phyloP scores from a whole-genome alignment of 2,329 filamentous ascomycete genomes.

The Gaeumannomyces tritici region DNA sequence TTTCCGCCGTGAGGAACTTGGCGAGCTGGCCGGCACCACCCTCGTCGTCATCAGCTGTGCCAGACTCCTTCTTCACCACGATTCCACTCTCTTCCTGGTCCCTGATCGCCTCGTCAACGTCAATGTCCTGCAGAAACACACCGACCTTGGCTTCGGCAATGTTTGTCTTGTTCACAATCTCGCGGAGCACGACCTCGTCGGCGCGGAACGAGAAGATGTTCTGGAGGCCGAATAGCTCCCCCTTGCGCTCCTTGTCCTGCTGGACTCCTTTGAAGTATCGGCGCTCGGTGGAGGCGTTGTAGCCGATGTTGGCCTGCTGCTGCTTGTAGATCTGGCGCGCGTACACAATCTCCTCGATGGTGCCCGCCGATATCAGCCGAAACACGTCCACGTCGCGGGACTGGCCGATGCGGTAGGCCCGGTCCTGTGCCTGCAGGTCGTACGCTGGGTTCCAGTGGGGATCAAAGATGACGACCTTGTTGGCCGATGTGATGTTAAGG shows the following conservation, averaged over 20 bases:
- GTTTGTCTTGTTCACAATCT: constrained; percentile 98
- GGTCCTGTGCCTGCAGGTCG: constrained; percentile 91
- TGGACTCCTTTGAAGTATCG: constrained; percentile 95
- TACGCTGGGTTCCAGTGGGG: constrained; percentile 97
- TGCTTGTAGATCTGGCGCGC: constrained; percentile 98
- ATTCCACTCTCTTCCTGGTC: constrained; percentile 45
- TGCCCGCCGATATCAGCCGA: constrained; percentile 79
- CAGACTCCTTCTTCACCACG: constrained; percentile 32
- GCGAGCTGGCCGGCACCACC: constrained; percentile 67
- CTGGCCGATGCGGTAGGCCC: constrained; percentile 93
- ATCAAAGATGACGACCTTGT: constrained; percentile 95
- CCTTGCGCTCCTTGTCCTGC: constrained; percentile 70
- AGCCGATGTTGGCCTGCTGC: constrained; percentile 95
- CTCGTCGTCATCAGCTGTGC: constrained; percentile 44
- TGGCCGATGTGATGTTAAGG: constrained; percentile 92
- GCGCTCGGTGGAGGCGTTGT: constrained; percentile 83
- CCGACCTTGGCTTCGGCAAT: constrained; percentile 86
- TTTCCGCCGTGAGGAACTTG: constrained; percentile 37
- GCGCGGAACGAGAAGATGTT: constrained; percentile 81
- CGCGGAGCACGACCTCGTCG: constrained; percentile 72
- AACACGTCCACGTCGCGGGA: constrained; percentile 91
- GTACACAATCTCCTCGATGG: constrained; percentile 95
- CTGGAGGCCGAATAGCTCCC: constrained; percentile 83
- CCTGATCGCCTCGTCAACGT: constrained; percentile 52
- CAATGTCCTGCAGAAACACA: constrained; percentile 68